phyloP scores from a whole-genome alignment of 2,329 filamentous ascomycete genomes.

The Monosporascus sp. region DNA sequence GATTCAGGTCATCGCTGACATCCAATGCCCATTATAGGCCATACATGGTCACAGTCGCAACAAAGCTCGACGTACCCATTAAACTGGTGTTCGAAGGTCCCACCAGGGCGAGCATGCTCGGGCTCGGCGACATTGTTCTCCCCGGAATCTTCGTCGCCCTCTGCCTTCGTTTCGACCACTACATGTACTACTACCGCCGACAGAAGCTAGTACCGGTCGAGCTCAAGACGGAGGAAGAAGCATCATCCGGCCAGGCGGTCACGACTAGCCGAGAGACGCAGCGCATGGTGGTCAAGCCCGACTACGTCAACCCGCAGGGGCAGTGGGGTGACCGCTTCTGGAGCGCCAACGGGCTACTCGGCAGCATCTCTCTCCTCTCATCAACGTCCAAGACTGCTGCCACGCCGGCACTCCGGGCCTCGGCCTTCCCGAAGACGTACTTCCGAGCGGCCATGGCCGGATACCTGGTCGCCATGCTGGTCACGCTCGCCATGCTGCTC shows the following conservation, averaged over 20 bases:
- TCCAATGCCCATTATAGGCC: conserved; percentile 41
- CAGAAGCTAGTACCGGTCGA: conserved; percentile 42
- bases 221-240: conserved; percentile 23
- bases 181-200: conserved; percentile 71
- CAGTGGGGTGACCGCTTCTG: conserved; percentile 83
- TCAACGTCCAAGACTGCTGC: conserved; percentile 7
- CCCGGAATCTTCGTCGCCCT: conserved; percentile 87
- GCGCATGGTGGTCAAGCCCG: conserved; percentile 43
- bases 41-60: conserved; percentile 83
- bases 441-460: conserved; percentile 73
- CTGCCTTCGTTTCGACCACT: conserved; percentile 86
- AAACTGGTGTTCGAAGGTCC: conserved; percentile 74
- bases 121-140: conserved; percentile 88
- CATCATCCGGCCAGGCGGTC: conserved; percentile 26
- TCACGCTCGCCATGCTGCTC: conserved; percentile 71
- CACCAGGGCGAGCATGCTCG: conserved; percentile 72
- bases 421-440: conserved; percentile 73
- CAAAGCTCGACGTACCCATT: conserved; percentile 83
- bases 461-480: conserved; percentile 72
- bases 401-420: conserved; percentile 31
- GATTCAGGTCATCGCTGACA: background rate
- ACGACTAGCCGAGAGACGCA: conserved; percentile 31
- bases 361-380: background rate
- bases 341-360: conserved; percentile 37
- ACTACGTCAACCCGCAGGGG: conserved; percentile 57